phyloP scores from a whole-genome alignment of 352 stramenopile genomes.

The Phytophthora podocarpi region DNA sequence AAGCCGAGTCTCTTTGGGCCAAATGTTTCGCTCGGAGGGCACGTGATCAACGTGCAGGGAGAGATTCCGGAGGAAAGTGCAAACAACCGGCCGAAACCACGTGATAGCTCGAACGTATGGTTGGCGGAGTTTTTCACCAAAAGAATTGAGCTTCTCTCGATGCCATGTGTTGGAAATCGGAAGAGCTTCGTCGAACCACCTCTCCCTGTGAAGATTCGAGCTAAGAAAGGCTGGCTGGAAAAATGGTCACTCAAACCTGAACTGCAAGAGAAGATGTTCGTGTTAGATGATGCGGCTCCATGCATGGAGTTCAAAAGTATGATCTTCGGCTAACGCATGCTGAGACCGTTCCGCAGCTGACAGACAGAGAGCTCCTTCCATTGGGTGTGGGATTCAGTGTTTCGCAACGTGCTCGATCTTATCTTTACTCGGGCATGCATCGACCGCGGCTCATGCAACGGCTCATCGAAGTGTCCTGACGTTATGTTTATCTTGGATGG shows the following conservation, averaged over 20 bases:
- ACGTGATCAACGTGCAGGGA: no score
- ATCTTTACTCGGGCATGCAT: slow-evolving; percentile 13
- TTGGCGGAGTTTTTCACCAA: not conserved
- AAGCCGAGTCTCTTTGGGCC: not conserved
- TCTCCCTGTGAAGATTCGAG: slow-evolving; percentile 21
- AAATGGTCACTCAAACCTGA: slow-evolving; percentile 1
- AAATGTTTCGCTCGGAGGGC: no score
- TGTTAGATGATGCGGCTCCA: not conserved
- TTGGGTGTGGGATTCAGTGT: slow-evolving; percentile 4
- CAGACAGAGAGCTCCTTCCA: slow-evolving; percentile 9
- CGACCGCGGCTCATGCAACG: slow-evolving; percentile 7
- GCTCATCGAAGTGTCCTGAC: slow-evolving; percentile 16
- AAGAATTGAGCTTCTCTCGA: not conserved
- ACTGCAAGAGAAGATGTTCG: slow-evolving; percentile 16
- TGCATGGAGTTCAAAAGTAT: slow-evolving; percentile 11
- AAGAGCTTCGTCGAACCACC: not conserved
- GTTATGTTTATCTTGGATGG: slow-evolving; percentile 17
- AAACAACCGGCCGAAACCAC: not conserved
- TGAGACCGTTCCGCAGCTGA: not conserved
- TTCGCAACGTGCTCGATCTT: slow-evolving; percentile 14
- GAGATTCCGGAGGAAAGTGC: not conserved
- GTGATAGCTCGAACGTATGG: slow-evolving; percentile 2
- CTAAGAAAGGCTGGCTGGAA: slow-evolving; percentile 4
- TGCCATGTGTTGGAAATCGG: slow-evolving; percentile 9
- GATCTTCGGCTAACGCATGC: slow-evolving; percentile 1